Evolutionary conservation across 148 eudicot genomes (phyloP).

Genomic region (Dianthus caryophyllus): DNA sequence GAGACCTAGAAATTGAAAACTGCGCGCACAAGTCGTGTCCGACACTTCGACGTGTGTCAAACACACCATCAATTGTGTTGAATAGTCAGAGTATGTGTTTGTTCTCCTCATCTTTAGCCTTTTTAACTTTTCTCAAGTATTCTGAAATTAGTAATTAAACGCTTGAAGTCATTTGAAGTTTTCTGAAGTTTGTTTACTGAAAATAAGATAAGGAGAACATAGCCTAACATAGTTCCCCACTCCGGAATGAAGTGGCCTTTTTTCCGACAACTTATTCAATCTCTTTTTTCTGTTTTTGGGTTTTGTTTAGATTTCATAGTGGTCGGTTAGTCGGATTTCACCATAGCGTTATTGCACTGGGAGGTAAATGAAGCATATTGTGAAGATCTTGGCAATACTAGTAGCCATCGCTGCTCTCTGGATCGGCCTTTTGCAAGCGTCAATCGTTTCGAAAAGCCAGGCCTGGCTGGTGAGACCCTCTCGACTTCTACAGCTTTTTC

Average conservation of each 20-base stretch:
- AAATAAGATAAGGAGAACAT: no score
- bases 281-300: not conserved
- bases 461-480: conserved; percentile 71
- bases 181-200: no score
- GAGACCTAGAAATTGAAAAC: no score
- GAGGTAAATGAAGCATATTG: conserved; percentile 72
- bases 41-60: no score
- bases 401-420: conserved; percentile 65
- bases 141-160: no score
- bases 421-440: conserved; percentile 60
- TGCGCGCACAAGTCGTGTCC: no score
- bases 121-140: no score
- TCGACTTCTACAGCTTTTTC: not conserved
- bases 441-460: conserved; percentile 56
- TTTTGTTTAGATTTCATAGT: not conserved
- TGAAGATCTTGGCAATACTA: conserved; percentile 65
- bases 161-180: no score
- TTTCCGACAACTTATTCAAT: not conserved
- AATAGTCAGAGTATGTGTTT: no score
- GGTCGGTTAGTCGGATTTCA: conserved; percentile 6
- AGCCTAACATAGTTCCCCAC: no score
- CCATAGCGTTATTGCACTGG: not conserved
- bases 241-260: not conserved
- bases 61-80: no score
- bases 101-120: no score